Evolutionary conservation across 176 grass and related monocot genomes (phyloP), one percentile per base, ranked within the genome.

Genomic region (Guadua angustifolia): DNA sequence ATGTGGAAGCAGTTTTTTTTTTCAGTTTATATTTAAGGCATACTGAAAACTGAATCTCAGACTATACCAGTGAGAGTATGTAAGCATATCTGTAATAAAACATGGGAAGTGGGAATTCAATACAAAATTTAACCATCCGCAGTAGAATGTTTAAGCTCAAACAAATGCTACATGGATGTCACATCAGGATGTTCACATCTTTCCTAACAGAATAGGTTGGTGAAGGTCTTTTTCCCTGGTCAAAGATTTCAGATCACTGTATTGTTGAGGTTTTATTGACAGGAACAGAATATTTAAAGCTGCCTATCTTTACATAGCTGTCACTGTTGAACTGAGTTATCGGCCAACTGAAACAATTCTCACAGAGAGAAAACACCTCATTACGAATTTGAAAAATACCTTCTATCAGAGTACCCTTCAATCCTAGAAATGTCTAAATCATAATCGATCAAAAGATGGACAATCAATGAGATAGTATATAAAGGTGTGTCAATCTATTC

Each of bases 381-480:
- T 1, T 67, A 45, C 18, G 65, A 76, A 15, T 69, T 58, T 21
- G 49, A 47, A 69, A 69, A 6, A 17, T 13, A 43, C 10, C 9
- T 45, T 47, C 39, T 81, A 82, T 49, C 64, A 65, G 47, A 82
- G 60, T 55, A 73, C 24, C 52, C 21, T 14, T 56, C 21, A 72
- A 7, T 43, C 29, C 24, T 80, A 45, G 39, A 71, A 66, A 68
- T 49, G 26, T 52, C 24, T 14, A 24, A 19, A 74, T 18, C 35
- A 55, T 17, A 80, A 51, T 44, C 11, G 55, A 51, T 16, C 4
- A 5, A 36, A 19, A 43, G 21, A 40, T 49, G 35, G n/a, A 12
- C 16, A 18, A 64, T 25, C 5, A 55, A 44, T 19, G 39, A 74
- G 3, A 0, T 35, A 24, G 29, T 62, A 4, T 17, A 66, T 26